Evolutionary conservation across 768 basidiomycete genomes (phyloP), one percentile per base, ranked within the genome.

Genomic region (Leccinum disarticulatum): DNA sequence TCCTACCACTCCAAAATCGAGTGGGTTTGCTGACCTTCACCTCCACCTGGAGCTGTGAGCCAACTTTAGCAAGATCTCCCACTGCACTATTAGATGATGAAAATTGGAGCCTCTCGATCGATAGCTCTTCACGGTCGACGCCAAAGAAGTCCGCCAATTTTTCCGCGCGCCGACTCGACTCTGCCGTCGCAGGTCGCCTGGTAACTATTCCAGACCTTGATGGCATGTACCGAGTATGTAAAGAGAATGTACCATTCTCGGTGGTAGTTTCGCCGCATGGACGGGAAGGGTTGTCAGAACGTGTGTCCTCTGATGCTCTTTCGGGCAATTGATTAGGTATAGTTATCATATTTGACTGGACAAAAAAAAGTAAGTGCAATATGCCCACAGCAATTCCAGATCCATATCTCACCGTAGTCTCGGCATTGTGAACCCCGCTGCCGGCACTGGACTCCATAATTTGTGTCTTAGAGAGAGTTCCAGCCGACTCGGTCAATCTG

Each of bases 1-100:
- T n/a, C 61, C 68, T 67, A 61, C 72, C 68, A 51, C 74, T 74
- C 78, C 77, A 80, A 65, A 82, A 79, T 14, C 78, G 73, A 51
- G 48, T 36, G 17, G 76, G 71, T 30, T 73, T 72, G 57, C 63
- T 71, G 31, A 80, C 66, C 56, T 76, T 73, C 51, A 82, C 74
- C 55, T 78, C 79, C 41, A 81, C 76, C 30, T 64, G 62, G 25
- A 62, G 54, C n/a, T 51, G 43, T 50, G 65, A 46, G 14, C 27
- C 56, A 13, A 54, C 41, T 43, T 2, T 53, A 35, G 35, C 50
- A 25, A 59, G 56, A 31, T 61, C 59, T 38, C 57, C 58, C 25
- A 55, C 56, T 17, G 55, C 36, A 14, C 35, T 30, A 17, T 19
- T 47, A 35, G 56, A 43, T 22, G 61, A 50, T n/a, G 43, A 33